Evolutionary conservation across 2,329 filamentous ascomycete species (phyloP), one percentile per base, ranked within the genome.

Genomic region (Colletotrichum sp.): DNA sequence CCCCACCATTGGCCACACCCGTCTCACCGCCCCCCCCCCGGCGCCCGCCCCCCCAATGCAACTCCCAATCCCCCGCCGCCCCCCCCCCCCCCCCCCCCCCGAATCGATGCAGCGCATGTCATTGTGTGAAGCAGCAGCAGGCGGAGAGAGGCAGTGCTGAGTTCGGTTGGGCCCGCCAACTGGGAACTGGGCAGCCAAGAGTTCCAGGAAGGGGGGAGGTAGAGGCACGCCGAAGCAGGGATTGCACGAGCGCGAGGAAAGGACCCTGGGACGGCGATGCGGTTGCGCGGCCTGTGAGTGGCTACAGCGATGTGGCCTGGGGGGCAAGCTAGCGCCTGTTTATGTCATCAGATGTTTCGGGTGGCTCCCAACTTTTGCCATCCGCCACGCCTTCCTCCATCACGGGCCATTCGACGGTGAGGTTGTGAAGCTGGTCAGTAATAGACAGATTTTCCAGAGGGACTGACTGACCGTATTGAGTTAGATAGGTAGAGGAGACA

Each of bases 261-360:
- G 73, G 69, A 68, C 63, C 68, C 68, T 61, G 55, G 52, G 36
- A 32, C 26, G 61, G 43, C 36, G 36, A 55, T 72, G 68, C 28
- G 61, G 72, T 32, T 74, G 68, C 60, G 36, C 30, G 36, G 21
- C 36, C 26, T 68, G 21, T 72, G 72, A 72, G 36, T 75, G 72
- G 72, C 63, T 71, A 30, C 64, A 28, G 28, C 21, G n/a, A 30
- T n/a, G 26, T n/a, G 52, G 52, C 24, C 13, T 24, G 24, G 66
- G 18, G 43, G 10, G 28, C 12, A 18, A n/a, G 52, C 72, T 75
- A 55, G 73, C 57, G 73, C 63, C 9, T 43, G 70, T 60, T 76
- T 76, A 73, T 76, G 74, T 74, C 74, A 76, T 76, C 70, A 69
- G 34, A 69, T 76, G 74, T 69, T 76, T 76, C 70, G 63, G 39